Evolutionary conservation across 2,329 filamentous ascomycete genomes (phyloP), one percentile per base, ranked within the genome.

Genomic region (Chrysoporthe deuterocubensis): DNA sequence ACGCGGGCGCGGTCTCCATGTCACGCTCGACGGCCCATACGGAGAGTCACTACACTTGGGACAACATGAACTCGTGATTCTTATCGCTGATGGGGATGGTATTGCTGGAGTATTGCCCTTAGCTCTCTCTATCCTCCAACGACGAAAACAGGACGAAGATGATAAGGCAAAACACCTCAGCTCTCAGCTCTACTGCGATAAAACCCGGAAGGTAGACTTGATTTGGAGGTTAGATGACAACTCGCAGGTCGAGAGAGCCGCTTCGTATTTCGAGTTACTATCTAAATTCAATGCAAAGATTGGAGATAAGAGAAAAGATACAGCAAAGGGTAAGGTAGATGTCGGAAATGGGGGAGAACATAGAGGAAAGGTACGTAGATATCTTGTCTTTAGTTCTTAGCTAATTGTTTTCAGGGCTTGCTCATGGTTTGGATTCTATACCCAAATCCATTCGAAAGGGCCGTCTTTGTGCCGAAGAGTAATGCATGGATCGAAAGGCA

Each of bases 351-450:
- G n/a, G n/a, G n/a, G n/a, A n/a, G n/a, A n/a, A n/a, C n/a, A n/a
- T n/a, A 18, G 44, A 48, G 48, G 26, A 9, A 52, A 52, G 21
- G 48, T 4, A 52, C 4, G 48, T 52, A 4, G 21, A n/a, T n/a
- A n/a, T n/a, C n/a, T n/a, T n/a, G n/a, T n/a, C n/a, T n/a, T n/a
- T n/a, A n/a, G n/a, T n/a, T n/a, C n/a, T n/a, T n/a, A n/a, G n/a
- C n/a, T n/a, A n/a, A n/a, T n/a, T 21, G 34, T 11, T 37, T 34
- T 4, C 34, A 34, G 43, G n/a, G 26, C 8, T 4, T 62, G 2
- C 44, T 62, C n/a, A 62, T 62, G 43, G 43, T 62, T 7, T 62
- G 43, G 43, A 34, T 62, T 2, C 6, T 62, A 37, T 62, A 62
- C 26, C 21, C 21, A 2, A 34, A 48, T 21, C 8, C 18, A n/a